Conservation (phyloP, 371 early-diverging fungal species). For the Actinomortierella ambigua region DNA sequence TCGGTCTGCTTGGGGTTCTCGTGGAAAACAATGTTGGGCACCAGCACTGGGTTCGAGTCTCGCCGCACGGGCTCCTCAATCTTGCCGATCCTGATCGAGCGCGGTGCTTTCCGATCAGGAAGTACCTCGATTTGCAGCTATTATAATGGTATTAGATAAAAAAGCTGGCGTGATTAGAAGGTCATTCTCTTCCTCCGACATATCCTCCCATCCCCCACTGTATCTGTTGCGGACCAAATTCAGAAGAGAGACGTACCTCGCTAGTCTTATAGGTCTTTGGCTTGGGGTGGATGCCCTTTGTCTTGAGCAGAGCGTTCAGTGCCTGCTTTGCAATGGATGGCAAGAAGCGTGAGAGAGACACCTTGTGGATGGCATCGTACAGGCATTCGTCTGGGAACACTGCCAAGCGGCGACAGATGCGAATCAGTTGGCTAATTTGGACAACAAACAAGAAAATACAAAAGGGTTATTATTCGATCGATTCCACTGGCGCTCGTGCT, state of each 20-base stretch:
- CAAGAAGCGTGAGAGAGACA: conserved; percentile 77
- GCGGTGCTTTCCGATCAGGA: conserved; percentile 55
- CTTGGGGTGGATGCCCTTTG: conserved; percentile 63
- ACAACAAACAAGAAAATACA: not conserved
- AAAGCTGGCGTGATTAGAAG: not conserved
- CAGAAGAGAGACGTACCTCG: conserved; percentile 26
- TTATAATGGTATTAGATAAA: conserved; percentile 2
- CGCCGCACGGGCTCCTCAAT: conserved; percentile 60
- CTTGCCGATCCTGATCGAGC: conserved; percentile 59
- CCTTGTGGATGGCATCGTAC: conserved; percentile 73
- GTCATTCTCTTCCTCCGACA: not conserved
- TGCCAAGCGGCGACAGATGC: conserved; percentile 75
- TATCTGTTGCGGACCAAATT: not conserved
- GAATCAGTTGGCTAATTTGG: conserved; percentile 67
- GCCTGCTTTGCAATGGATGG: conserved; percentile 73
- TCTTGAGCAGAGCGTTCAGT: conserved; percentile 64
- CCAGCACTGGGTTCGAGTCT: conserved; percentile 68
- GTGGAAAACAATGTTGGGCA: conserved; percentile 75
- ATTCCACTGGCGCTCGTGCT: not conserved
- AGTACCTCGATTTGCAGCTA: conserved; percentile 62
- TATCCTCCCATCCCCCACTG: no score
- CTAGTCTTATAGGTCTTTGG: conserved; percentile 44
- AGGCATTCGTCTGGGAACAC: conserved; percentile 73
- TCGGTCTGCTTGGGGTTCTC: conserved; percentile 79
- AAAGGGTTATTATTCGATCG: not conserved